Percentiles rank a stretch among this genome's conserved stretches.
These are phyloP conservation scores for Linum lewisii DNA, from an alignment of 345 rosid genomes.

Conservation along the genomic window DNA sequence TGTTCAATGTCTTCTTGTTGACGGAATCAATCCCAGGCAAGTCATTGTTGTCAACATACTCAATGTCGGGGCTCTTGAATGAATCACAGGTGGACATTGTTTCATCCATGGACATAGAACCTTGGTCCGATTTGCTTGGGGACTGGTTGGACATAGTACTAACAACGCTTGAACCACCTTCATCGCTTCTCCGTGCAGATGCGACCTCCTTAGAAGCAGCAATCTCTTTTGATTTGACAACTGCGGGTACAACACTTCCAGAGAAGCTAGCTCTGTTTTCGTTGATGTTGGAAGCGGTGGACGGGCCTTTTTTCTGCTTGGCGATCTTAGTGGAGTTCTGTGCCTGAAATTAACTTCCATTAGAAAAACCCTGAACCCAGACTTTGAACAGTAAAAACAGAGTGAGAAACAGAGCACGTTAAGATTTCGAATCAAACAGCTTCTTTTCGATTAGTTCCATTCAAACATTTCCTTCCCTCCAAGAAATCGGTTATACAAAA, in stretches of 20 bases:
- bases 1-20: constrained; percentile 8
- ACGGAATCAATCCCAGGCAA: constrained; percentile 7
- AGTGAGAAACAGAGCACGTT: neutral
- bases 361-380: neutral
- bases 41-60: constrained; percentile 18
- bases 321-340: constrained; percentile 11
- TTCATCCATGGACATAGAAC: constrained; percentile 15
- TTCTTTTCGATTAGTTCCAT: neutral
- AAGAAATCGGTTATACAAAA: neutral
- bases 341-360: constrained; percentile 4
- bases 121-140: constrained; percentile 10
- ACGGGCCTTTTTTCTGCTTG: constrained; percentile 10
- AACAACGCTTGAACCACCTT: neutral
- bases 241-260: constrained; percentile 8
- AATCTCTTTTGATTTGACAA: neutral
- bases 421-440: neutral
- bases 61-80: constrained; percentile 19
- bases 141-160: constrained; percentile 1
- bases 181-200: constrained; percentile 1
- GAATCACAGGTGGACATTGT: constrained; percentile 24
- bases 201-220: neutral
- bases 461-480: neutral
- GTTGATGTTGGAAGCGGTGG: neutral
- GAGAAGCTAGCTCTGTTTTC: neutral
- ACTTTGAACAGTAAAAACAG: no score